Base-by-base conservation (phyloP, 2,329 filamentous ascomycete species). In the Neofusicoccum parvum region DNA sequence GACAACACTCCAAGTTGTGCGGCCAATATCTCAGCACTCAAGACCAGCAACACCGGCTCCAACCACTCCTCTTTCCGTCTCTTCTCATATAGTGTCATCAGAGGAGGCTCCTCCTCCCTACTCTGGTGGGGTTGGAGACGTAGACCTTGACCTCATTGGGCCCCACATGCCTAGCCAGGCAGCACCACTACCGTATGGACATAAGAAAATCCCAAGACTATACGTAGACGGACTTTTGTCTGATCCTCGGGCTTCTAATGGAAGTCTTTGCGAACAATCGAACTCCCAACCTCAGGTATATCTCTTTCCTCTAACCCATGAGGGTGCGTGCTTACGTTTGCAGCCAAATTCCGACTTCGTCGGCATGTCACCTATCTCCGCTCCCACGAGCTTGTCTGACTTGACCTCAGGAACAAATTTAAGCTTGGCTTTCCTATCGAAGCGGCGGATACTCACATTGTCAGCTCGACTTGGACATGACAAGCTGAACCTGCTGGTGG, bases 391-490 rank as follows among this genome's bases (percentile, higher is more conserved):
- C 12, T 17, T 54, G 17, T 36, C 10, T 37, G 51, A 54, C 11
- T 17, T 54, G n/a, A 7, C 10, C 36, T 15, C n/a, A 79, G 72
- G 64, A 67, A 70, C 66, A 68, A 79, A 64, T 65, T 78, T 73
- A 7, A 72, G 72, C 41, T 62, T 78, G 11, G 72, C 75, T 12
- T 78, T 78, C 65, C 79, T 78, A 54, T 78, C 77, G 1, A 73
- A 78, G 23, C 71, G 70, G 17, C 72, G 73, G 49, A 72, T 78
- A 9, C 68, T 65, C 3, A 72, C 74, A 2, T 65, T 79, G 48
- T 71, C 72, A 14, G 49, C 68, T 10, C 69, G 68, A 1, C 67
- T 74, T 11, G 70, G 72, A n/a, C 70, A 76, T 54, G 68, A 67
- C 36, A 69, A 68, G 34, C 63, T 76, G 27, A 59, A 66, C 14